Evolutionary conservation across 768 basidiomycete species (phyloP).

Genomic region (Rhodotorula kratochvilovae): DNA sequence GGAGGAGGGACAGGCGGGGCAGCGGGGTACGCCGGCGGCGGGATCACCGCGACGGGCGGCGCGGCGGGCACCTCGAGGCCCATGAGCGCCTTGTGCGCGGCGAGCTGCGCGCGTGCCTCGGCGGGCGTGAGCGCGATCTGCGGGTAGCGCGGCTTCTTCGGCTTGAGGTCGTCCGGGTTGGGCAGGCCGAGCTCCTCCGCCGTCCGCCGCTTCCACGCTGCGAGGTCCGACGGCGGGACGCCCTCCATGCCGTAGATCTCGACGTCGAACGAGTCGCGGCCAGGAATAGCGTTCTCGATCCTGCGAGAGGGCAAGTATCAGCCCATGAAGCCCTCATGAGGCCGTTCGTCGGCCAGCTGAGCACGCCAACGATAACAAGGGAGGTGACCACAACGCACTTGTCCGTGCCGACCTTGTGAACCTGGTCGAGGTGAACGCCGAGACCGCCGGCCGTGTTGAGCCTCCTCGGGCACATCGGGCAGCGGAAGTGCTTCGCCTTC

Average conservation of each 20-base stretch:
- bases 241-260: constrained; percentile 99
- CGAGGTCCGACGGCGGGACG: constrained; percentile 86
- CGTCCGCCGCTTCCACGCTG: constrained; percentile 91
- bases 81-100: constrained; percentile 89
- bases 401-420: constrained; percentile 98
- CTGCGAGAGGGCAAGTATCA: constrained; percentile 55
- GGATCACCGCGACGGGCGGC: constrained; percentile 7
- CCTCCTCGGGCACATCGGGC: constrained; percentile 87
- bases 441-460: constrained; percentile 96
- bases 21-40: not conserved
- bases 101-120: constrained; percentile 76
- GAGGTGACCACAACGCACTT: constrained; percentile 53
- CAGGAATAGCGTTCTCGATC: constrained; percentile 92
- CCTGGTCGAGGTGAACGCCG: constrained; percentile 96
- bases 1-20: not conserved
- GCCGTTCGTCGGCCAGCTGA: not conserved
- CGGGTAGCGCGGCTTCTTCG: constrained; percentile 66
- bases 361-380: not conserved
- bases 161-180: constrained; percentile 55
- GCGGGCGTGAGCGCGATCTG: constrained; percentile 73
- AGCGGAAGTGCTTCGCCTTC: constrained; percentile 99
- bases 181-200: constrained; percentile 82
- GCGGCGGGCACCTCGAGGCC: constrained; percentile 48
- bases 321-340: no score
- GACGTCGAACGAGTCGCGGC: constrained; percentile 93